phyloP scores from a whole-genome alignment of 129 eudicot species.

The Pulicaria dysenterica region DNA sequence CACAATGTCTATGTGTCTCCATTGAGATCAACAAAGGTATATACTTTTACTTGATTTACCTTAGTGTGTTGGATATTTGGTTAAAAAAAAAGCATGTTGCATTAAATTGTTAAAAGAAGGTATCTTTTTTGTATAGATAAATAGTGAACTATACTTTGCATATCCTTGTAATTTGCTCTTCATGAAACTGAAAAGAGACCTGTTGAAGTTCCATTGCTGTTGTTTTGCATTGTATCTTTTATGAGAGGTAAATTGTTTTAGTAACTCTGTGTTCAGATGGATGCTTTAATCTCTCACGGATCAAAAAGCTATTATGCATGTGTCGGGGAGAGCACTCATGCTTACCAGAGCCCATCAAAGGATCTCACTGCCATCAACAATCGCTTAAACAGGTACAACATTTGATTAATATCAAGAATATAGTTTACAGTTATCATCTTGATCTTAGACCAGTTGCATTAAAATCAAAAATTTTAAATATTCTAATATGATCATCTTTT shows the following conservation, averaged over 20 bases:
- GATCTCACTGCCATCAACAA: constrained; percentile 87
- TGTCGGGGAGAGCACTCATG: constrained; percentile 98
- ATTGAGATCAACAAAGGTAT: constrained; percentile 84
- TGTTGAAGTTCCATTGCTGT: no score
- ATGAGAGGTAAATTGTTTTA: neutral
- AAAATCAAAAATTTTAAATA: neutral
- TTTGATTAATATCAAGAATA: neutral
- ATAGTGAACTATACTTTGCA: no score
- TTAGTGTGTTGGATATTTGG: neutral
- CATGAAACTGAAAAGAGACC: no score
- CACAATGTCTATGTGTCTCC: constrained; percentile 98
- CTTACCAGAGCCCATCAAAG: constrained; percentile 98
- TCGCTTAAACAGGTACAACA: constrained; percentile 72
- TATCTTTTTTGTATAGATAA: no score
- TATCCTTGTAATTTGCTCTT: no score
- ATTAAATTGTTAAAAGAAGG: no score
- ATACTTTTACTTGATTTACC: neutral
- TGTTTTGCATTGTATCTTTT: neutral
- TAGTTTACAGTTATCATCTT: neutral
- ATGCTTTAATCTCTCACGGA: constrained; percentile 78
- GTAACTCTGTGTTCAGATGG: constrained; percentile 62
- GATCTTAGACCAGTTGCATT: neutral
- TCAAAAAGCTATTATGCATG: constrained; percentile 97
- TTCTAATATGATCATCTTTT: neutral
- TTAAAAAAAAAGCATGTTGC: no score